Evolutionary conservation across 2,329 filamentous ascomycete species (phyloP).

Genomic region (Aspergillus terreus): DNA sequence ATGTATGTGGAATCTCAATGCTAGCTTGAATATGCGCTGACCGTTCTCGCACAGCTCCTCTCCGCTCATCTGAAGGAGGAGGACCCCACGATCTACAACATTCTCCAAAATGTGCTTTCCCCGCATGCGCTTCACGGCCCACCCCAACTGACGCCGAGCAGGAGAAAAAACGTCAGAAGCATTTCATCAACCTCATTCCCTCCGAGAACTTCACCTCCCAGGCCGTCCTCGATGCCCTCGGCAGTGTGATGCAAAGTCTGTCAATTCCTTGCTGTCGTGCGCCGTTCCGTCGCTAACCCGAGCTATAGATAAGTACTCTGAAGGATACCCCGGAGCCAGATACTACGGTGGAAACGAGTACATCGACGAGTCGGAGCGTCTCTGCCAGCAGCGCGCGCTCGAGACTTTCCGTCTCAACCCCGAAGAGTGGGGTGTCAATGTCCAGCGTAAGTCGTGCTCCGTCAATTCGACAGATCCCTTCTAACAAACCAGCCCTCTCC

Average conservation of each 20-base stretch:
- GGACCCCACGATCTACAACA: slow-evolving; percentile 81
- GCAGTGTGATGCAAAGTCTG: slow-evolving; percentile 91
- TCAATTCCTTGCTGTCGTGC: slow-evolving; percentile 11
- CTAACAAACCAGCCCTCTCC: slow-evolving; percentile 61
- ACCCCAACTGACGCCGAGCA: slow-evolving; percentile 36
- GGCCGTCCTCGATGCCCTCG: slow-evolving; percentile 84
- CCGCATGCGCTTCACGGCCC: background rate
- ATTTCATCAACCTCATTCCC: slow-evolving; percentile 96
- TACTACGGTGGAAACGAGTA: slow-evolving; percentile 98
- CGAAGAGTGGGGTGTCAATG: slow-evolving; percentile 94
- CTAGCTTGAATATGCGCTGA: background rate
- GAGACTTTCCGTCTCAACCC: slow-evolving; percentile 80
- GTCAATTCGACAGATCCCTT: too few relatives aligned
- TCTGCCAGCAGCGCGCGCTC: slow-evolving; percentile 87
- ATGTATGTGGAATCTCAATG: slow-evolving; percentile 23
- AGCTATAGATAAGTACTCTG: slow-evolving; percentile 84
- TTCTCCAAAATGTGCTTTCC: slow-evolving; percentile 74
- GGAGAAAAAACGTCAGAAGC: slow-evolving; percentile 95
- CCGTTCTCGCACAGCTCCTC: slow-evolving; percentile 59
- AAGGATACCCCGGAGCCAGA: slow-evolving; percentile 91
- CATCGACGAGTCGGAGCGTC: slow-evolving; percentile 83
- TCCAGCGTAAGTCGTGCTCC: slow-evolving; percentile 62
- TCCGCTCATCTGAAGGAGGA: slow-evolving; percentile 74
- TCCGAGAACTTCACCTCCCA: slow-evolving; percentile 96
- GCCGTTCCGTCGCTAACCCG: slow-evolving; percentile 21